These are phyloP conservation scores for Cladosporium sphaerospermum DNA, from an alignment of 2,329 filamentous ascomycete species.

Conservation along the genomic window DNA sequence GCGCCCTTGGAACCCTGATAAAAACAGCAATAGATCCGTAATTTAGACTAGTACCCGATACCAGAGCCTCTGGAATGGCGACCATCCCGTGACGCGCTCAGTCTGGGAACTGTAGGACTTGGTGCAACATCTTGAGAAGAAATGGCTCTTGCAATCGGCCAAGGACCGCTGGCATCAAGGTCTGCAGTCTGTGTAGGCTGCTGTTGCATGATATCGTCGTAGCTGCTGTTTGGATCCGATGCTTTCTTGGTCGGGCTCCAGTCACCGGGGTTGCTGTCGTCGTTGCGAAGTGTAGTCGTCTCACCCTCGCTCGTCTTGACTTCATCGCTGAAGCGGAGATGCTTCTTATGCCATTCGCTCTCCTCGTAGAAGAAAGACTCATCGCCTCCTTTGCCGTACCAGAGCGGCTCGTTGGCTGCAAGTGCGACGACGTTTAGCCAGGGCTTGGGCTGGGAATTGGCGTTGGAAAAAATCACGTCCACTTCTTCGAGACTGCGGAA, in stretches of 20 bases:
- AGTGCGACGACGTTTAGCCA: constrained; percentile 46
- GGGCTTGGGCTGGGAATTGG: constrained; percentile 39
- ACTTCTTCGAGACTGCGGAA: constrained; percentile 57
- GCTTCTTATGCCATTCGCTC: constrained; percentile 29
- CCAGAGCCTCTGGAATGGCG: not conserved
- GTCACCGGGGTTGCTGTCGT: constrained; percentile 18
- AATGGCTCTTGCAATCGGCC: not conserved
- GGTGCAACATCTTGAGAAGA: not conserved
- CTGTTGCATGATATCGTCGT: not conserved
- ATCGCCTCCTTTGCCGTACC: constrained; percentile 53
- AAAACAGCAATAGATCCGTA: too few species aligned
- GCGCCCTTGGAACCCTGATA: too few species aligned
- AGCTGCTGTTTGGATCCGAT: not conserved
- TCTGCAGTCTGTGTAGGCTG: not conserved
- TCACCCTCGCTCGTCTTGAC: constrained; percentile 23
- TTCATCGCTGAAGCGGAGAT: constrained; percentile 24
- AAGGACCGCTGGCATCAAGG: constrained; percentile 5
- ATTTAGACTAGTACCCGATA: not conserved
- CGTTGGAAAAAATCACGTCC: constrained; percentile 56
- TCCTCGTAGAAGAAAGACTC: constrained; percentile 44
- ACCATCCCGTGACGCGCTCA: constrained; percentile 1
- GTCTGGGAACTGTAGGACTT: constrained; percentile 1
- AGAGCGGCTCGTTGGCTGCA: constrained; percentile 47
- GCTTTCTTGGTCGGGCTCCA: not conserved
- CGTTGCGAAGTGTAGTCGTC: constrained; percentile 14